These are phyloP conservation scores for Aegilops bicornis DNA, from an alignment of 176 grass and related monocot genomes.

Conservation along the genomic window DNA sequence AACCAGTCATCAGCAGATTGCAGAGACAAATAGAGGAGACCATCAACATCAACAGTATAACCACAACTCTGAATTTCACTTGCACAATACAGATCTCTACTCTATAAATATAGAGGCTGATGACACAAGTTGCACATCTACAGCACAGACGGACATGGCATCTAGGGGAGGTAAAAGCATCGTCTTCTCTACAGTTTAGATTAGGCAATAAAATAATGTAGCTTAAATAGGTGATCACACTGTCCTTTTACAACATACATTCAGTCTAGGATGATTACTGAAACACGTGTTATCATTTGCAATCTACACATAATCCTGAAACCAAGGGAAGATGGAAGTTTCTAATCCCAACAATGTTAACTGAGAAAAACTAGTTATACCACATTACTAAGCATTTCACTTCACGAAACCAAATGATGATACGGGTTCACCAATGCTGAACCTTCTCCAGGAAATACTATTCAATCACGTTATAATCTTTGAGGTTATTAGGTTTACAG, in stretches of 20 bases:
- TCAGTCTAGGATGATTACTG: background rate
- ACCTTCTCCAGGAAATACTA: constrained; percentile 11
- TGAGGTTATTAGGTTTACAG: background rate
- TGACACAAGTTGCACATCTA: background rate
- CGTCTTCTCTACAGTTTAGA: background rate
- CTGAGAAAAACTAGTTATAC: background rate
- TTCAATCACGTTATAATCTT: background rate
- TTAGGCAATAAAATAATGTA: background rate
- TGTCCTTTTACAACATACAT: too few species aligned
- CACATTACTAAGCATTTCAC: background rate
- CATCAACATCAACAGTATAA: background rate
- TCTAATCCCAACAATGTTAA: background rate
- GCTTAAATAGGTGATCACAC: background rate
- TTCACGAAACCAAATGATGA: background rate
- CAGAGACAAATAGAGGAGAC: background rate
- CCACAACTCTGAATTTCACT: background rate
- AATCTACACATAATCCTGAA: background rate
- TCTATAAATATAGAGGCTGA: background rate
- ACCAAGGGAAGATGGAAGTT: background rate
- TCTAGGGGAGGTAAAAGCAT: background rate
- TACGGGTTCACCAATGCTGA: background rate
- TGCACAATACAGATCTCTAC: background rate
- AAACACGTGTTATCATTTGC: background rate
- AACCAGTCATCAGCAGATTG: background rate
- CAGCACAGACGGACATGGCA: background rate